phyloP scores from a whole-genome alignment of 192 early-diverging fungal genomes.

The Umbelopsis ramanniana region DNA sequence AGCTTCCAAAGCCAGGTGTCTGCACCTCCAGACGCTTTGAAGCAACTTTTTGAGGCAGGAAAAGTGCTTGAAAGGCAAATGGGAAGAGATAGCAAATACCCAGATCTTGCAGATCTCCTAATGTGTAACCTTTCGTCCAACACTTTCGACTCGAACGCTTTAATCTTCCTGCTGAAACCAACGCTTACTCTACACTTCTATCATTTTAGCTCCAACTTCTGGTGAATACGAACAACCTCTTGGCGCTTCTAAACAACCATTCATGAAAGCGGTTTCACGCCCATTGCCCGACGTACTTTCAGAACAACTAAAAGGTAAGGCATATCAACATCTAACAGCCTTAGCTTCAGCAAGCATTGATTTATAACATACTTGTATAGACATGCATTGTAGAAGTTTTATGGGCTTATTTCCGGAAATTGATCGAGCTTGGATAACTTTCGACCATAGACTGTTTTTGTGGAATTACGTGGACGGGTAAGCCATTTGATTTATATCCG shows the following conservation, averaged over 20 bases:
- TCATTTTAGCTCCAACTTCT: neutral
- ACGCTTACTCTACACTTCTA: neutral
- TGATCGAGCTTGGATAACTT: conserved; percentile 88
- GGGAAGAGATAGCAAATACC: conserved; percentile 22
- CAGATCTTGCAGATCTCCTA: conserved; percentile 22
- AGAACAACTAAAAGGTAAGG: conserved; percentile 8
- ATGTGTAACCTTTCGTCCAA: conserved; percentile 17
- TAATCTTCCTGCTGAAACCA: neutral
- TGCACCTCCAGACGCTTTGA: conserved; percentile 22
- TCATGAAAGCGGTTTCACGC: conserved; percentile 9
- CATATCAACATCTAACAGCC: neutral
- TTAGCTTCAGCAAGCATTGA: neutral
- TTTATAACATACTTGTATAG: neutral
- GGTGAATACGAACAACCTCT: conserved; percentile 19
- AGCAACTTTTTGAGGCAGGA: conserved; percentile 23
- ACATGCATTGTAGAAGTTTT: conserved; percentile 52
- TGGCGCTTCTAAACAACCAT: conserved; percentile 4
- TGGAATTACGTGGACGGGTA: conserved; percentile 89
- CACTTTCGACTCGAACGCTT: neutral
- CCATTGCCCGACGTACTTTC: conserved; percentile 19
- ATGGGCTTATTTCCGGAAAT: conserved; percentile 94
- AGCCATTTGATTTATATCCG: conserved; percentile 4
- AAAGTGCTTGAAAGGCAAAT: conserved; percentile 24
- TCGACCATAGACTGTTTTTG: conserved; percentile 86
- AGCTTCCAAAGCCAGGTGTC: conserved; percentile 24